Percentiles rank a stretch among this genome's conserved stretches.
phyloP scores from a whole-genome alignment of 2,329 filamentous ascomycete genomes.

The Penicillium sclerotigenum region DNA sequence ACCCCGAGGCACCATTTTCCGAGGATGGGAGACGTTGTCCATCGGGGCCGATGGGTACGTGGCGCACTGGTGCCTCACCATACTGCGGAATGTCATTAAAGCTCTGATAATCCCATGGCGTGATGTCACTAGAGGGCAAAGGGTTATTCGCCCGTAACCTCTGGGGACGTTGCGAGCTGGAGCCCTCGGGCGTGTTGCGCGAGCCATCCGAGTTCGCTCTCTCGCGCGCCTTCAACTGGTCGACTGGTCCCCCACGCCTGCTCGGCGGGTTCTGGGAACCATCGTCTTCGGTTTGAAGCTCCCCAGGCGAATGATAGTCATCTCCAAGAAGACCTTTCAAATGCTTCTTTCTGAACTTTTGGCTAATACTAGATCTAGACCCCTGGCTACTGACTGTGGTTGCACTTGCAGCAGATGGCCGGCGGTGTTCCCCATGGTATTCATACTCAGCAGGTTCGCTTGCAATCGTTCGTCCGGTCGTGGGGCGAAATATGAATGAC shows the following conservation, averaged over 20 bases:
- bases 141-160: constrained; percentile 70
- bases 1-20: constrained; percentile 43
- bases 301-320: constrained; percentile 68
- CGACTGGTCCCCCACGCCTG: constrained; percentile 35
- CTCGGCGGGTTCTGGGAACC: constrained; percentile 49
- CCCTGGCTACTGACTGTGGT: constrained; percentile 82
- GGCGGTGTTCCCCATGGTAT: constrained; percentile 67
- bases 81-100: constrained; percentile 72
- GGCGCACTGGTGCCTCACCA: constrained; percentile 73
- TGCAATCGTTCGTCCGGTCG: constrained; percentile 50
- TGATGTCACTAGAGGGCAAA: constrained; percentile 84
- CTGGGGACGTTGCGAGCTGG: constrained; percentile 70
- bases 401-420: constrained; percentile 84
- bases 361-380: constrained; percentile 69
- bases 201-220: constrained; percentile 80
- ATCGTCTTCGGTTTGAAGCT: constrained; percentile 66
- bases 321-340: constrained; percentile 91
- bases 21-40: constrained; percentile 61
- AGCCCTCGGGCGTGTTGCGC: constrained; percentile 44
- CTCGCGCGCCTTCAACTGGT: constrained; percentile 62
- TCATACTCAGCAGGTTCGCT: constrained; percentile 61
- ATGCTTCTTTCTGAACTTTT: constrained; percentile 74
- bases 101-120: constrained; percentile 95
- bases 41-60: constrained; percentile 66
- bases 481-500: constrained; percentile 66